phyloP scores from a whole-genome alignment of 2,329 filamentous ascomycete genomes.

The Blastomyces silverae region DNA sequence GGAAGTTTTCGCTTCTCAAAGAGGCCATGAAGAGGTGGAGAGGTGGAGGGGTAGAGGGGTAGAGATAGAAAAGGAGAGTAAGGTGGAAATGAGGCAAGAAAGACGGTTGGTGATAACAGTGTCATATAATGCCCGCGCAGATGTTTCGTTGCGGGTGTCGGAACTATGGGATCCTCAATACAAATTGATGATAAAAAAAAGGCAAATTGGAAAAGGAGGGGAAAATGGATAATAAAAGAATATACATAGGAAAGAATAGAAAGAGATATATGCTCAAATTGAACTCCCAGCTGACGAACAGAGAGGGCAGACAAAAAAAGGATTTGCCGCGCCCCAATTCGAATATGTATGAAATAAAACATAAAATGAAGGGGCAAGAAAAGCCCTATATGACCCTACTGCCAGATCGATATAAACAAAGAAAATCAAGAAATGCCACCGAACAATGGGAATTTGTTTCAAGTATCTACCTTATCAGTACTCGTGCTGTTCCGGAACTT shows the following conservation, averaged over 20 bases:
- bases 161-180: conserved; percentile 12
- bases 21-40: not conserved
- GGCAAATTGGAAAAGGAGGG: conserved; percentile 13
- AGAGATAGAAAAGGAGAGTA: not conserved
- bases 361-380: not conserved
- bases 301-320: not conserved
- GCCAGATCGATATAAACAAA: conserved; percentile 11
- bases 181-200: conserved; percentile 15
- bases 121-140: conserved; percentile 14
- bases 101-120: conserved; percentile 21
- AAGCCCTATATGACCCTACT: not conserved
- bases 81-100: conserved; percentile 17
- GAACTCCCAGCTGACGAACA: not conserved
- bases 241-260: not conserved
- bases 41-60: not conserved
- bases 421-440: conserved; percentile 7
- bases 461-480: conserved; percentile 78
- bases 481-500: conserved; percentile 62
- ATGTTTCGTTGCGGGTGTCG: not conserved
- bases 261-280: not conserved
- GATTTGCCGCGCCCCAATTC: conserved; percentile 1
- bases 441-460: conserved; percentile 42
- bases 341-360: not conserved
- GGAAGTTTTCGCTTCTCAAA: not conserved
- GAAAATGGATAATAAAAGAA: conserved; percentile 14